Base-by-base conservation (phyloP, 129 eudicot species). In the Centrapalus pauciflorus region DNA sequence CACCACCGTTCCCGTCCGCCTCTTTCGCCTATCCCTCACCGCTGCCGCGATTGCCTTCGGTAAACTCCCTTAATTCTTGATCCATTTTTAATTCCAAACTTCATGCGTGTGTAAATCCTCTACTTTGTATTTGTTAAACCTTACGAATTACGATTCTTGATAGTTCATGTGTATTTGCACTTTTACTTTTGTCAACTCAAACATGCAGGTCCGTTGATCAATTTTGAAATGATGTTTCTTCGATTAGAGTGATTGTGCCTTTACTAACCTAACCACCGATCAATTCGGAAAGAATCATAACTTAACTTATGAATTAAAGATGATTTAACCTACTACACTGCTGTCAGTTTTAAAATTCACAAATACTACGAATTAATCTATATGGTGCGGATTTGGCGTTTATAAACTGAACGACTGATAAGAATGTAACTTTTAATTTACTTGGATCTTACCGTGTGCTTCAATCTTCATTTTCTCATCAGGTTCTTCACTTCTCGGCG, bases 21-120 rank as follows among this genome's bases (percentile, higher is more conserved):
- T 92, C 69, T 50, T 79, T 60, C 95, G 95, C 49, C 80, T 83
- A 37, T 79, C 95, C 61, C 23, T 73, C 73, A 76, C 95, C 54
- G 98, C 98, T 35, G 91, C 96, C 75, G 37, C 76, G 6, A 85
- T 88, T 54, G 92, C 86, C 9, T 92, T 83, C 55, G 98, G 98
- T 85, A 70, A 87, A 1, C 28, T 70, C 51, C 28, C 11, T 16
- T 11, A 2, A 23, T 35, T 30, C 2, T 23, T 38, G 3, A 0
- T 13, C 14, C 19, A 14, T 35, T 2, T 56, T 49, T 48, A 46
- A 30, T 24, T 50, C 51, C 37, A 24, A 13, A 33, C 51, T 34
- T 64, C 45, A 60, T 10, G 41, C 29, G 3, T 26, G 43, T 26
- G 25, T 50, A 66, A 25, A 50, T 66, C 61, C 33, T 66, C 23